Percentiles rank a stretch among this genome's conserved stretches.
Conservation (phyloP, 2,329 filamentous ascomycete genomes). For the Aspergillus novofumigatus region DNA sequence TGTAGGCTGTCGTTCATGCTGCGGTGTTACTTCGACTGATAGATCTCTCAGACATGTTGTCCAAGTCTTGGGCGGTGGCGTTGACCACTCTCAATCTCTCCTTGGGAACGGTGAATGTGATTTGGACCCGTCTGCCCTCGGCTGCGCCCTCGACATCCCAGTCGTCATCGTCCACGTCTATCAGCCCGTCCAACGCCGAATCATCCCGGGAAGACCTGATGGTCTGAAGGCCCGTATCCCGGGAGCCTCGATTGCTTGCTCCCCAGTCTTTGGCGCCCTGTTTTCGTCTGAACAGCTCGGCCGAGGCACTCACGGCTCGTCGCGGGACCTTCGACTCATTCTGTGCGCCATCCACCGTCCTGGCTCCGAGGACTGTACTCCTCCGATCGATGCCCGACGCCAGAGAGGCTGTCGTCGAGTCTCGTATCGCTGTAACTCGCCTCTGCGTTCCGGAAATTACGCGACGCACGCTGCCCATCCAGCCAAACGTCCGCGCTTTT, state of each 20-base stretch:
- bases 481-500: conserved; percentile 55
- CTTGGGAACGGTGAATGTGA: conserved; percentile 92
- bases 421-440: conserved; percentile 17
- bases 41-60: conserved; percentile 27
- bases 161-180: conserved; percentile 44
- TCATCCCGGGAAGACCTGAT: conserved; percentile 22
- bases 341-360: conserved; percentile 4
- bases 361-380: conserved; percentile 18
- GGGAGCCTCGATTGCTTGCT: conserved; percentile 28
- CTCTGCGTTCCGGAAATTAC: conserved; percentile 51
- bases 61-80: conserved; percentile 46
- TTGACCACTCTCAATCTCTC: conserved; percentile 88
- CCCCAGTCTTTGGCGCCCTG: conserved; percentile 52
- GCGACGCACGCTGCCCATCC: conserved; percentile 65
- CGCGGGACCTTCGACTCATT: conserved; percentile 30
- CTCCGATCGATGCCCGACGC: conserved; percentile 29
- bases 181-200: conserved; percentile 21
- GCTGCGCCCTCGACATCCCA: conserved; percentile 75
- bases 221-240: conserved; percentile 12
- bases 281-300: conserved; percentile 46
- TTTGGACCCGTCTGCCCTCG: conserved; percentile 67
- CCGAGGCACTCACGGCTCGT: conserved; percentile 47
- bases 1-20: not conserved
- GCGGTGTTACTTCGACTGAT: conserved; percentile 21
- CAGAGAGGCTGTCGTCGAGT: conserved; percentile 13